Percentiles rank a stretch among this genome's conserved stretches.
phyloP scores from a whole-genome alignment of 305 asterid genomes.

The Stenogyne calaminthoides region DNA sequence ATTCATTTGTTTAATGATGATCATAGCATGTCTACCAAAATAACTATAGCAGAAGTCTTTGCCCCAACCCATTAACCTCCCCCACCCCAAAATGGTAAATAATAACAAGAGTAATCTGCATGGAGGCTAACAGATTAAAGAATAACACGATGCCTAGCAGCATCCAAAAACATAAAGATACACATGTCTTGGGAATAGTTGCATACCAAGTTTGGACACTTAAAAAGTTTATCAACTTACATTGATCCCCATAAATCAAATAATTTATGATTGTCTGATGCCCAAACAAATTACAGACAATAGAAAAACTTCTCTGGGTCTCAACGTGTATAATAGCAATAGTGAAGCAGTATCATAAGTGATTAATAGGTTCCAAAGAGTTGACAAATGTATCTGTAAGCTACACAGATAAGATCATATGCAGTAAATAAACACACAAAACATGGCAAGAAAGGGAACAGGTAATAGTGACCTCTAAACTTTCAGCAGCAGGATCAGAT shows the following conservation, averaged over 20 bases:
- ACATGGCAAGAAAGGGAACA: not conserved
- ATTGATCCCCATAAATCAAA: not conserved
- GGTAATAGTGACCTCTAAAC: conserved; percentile 47
- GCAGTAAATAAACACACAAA: not conserved
- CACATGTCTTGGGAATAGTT: not conserved
- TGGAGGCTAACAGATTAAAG: not conserved
- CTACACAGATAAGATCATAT: not conserved
- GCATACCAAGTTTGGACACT: not conserved
- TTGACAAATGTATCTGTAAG: not conserved
- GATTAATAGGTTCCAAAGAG: not conserved
- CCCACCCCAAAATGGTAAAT: not conserved
- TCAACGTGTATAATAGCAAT: not conserved
- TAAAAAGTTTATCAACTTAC: not conserved
- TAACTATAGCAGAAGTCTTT: not conserved
- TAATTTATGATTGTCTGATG: not conserved
- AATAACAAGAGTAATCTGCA: not conserved
- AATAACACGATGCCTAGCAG: not conserved
- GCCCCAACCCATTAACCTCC: not conserved
- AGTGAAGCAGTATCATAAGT: conserved; percentile 10
- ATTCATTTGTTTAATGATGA: not conserved
- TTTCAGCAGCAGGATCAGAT: conserved; percentile 38
- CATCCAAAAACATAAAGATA: not conserved
- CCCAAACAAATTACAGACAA: not conserved
- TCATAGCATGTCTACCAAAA: not conserved
- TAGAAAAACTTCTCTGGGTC: not conserved